Base-by-base conservation (phyloP, 768 basidiomycete genomes). In the Termitomyces sp. region DNA sequence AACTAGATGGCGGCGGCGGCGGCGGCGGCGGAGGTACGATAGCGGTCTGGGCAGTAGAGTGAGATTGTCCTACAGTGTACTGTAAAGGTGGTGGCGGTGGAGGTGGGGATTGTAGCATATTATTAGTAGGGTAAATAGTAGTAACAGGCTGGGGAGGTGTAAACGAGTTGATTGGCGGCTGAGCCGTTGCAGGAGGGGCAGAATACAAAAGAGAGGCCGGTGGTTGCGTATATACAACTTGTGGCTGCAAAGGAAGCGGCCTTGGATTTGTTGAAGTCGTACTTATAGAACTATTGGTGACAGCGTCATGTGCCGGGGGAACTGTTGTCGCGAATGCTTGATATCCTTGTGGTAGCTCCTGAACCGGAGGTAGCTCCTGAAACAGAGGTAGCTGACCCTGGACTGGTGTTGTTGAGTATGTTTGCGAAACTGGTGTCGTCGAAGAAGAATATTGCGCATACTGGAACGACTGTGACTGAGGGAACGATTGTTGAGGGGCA, bases 181-280 rank as follows among this genome's bases (percentile, higher is more conserved):
- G 59, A 33, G 66, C 60, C 39, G 61, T 62, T 59, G 63, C 49
- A 44, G 65, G 62, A 20, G 72, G 69, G 20, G 72, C 60, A 2
- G 71, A 64, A 57, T 74, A 72, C 16, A 71, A 62, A 12, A 62
- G 59, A 45, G 71, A 71, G 34, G 63, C 46, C 7, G 66, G 67
- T n/a, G 69, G 68, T 48, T 73, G 74, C 1, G 65, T 57, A 62
- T 77, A 73, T 13, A 72, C 61, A 52, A 72, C 62, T 66, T 79
- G 79, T 15, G 80, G 79, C 56, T 77, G 76, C 53, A 68, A 74
- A 26, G 80, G 79, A 26, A 80, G 66, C 29, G 80, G 79, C 41
- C 80, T 73, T 7, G 77, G 74, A 42, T 71, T 54, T 33, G 42
- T 22, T 24, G 53, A 33, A 31, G 53, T 45, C 42, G 24, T 64